phyloP scores from a whole-genome alignment of 139 green algal species.

The Coccomyxa sp. region DNA sequence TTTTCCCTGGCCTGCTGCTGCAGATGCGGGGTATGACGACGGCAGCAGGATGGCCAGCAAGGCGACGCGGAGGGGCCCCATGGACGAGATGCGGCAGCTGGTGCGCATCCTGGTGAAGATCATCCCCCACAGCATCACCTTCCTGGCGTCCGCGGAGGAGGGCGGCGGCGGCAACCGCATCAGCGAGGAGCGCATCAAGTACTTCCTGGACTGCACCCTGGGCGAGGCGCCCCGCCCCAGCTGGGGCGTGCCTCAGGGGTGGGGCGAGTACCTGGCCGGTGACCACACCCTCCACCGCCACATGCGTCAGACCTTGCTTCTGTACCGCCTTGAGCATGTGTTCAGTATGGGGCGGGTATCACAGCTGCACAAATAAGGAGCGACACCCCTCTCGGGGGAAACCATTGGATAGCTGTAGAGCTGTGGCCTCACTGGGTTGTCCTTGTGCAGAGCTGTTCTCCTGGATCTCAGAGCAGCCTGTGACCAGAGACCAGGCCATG shows the following conservation, averaged over 20 bases:
- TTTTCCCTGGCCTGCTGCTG: background rate
- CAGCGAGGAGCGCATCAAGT: slow-evolving; percentile 71
- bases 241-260: slow-evolving; percentile 73
- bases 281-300: background rate
- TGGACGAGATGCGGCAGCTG: slow-evolving; percentile 91
- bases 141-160: slow-evolving; percentile 47
- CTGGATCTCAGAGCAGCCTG: slow-evolving; percentile 41
- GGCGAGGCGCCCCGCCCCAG: slow-evolving; percentile 61
- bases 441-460: slow-evolving; percentile 69
- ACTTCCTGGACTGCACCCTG: slow-evolving; percentile 66
- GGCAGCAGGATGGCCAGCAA: background rate
- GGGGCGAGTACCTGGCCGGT: slow-evolving; percentile 66
- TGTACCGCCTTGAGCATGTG: too few species aligned
- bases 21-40: background rate
- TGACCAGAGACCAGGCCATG: slow-evolving; percentile 58
- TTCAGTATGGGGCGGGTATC: too few species aligned
- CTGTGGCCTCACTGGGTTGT: too few species aligned
- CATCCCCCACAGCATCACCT: slow-evolving; percentile 51
- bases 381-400: too few species aligned
- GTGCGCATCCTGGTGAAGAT: slow-evolving; percentile 40
- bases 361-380: too few species aligned
- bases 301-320: background rate
- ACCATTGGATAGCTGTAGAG: too few species aligned
- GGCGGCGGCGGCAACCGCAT: slow-evolving; percentile 74
- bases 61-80: slow-evolving; percentile 64